Evolutionary conservation across 2,329 filamentous ascomycete genomes (phyloP).

Genomic region (Aspergillus neoniger): DNA sequence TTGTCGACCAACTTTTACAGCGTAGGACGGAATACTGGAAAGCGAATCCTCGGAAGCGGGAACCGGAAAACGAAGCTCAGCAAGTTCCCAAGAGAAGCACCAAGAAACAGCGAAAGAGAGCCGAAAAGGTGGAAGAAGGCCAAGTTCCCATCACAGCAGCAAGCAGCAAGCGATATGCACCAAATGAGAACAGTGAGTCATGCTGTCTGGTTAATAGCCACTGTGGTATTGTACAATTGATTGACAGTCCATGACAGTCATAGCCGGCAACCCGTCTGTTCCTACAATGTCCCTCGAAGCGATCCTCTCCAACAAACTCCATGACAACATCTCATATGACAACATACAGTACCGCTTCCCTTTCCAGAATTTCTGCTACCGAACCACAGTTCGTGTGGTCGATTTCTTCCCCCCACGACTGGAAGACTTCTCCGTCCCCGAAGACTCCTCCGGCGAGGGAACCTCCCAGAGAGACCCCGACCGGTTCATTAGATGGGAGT

Average conservation of each 20-base stretch:
- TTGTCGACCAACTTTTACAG: constrained; percentile 59
- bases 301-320: constrained; percentile 51
- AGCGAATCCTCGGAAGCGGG: constrained; percentile 40
- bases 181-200: constrained; percentile 47
- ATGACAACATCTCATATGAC: constrained; percentile 50
- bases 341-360: constrained; percentile 58
- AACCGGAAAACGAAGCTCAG: constrained; percentile 24
- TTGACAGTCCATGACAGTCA: constrained; percentile 42
- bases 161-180: constrained; percentile 33
- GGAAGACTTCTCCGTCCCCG: constrained; percentile 66
- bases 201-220: background rate
- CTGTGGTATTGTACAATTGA: background rate
- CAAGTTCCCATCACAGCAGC: constrained; percentile 25
- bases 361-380: constrained; percentile 73
- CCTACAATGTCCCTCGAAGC: constrained; percentile 45
- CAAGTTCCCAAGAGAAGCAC: constrained; percentile 37
- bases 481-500: constrained; percentile 64
- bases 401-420: constrained; percentile 74
- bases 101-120: constrained; percentile 10
- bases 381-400: constrained; percentile 71
- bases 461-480: constrained; percentile 32
- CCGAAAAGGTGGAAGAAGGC: constrained; percentile 33
- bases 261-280: constrained; percentile 48
- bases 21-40: constrained; percentile 68
- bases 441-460: constrained; percentile 41